These are phyloP conservation scores for Pelargonium cotyledonis DNA, from an alignment of 441 rosid genomes.

Conservation along the genomic window DNA sequence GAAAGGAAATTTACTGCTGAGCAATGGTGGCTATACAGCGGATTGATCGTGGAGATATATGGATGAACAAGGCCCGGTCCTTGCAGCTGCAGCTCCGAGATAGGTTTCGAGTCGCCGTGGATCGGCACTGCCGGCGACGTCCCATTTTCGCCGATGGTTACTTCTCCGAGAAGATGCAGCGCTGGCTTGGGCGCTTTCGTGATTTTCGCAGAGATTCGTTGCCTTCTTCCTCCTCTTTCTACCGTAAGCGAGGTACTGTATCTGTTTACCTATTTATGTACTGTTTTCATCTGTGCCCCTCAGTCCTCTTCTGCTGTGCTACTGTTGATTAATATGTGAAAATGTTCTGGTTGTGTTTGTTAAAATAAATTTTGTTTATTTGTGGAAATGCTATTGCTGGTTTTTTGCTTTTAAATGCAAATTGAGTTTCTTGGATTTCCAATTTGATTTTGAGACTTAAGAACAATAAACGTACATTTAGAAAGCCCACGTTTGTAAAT, in stretches of 20 bases:
- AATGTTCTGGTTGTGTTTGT: too few relatives aligned
- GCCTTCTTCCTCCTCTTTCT: constrained; percentile 61
- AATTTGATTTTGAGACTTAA: too few relatives aligned
- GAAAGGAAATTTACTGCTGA: not conserved
- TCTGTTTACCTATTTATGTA: not conserved
- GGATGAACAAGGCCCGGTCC: constrained; percentile 57
- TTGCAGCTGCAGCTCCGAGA: constrained; percentile 65
- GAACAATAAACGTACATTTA: too few relatives aligned
- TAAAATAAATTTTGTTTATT: too few relatives aligned
- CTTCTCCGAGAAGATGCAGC: constrained; percentile 56
- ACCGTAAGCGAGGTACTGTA: constrained; percentile 58
- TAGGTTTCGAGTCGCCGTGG: constrained; percentile 78
- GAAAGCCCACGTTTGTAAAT: too few relatives aligned
- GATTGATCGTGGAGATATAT: constrained; percentile 62
- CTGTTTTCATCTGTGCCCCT: too few relatives aligned
- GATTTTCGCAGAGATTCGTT: constrained; percentile 69
- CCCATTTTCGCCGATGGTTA: constrained; percentile 40
- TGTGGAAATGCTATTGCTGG: too few relatives aligned
- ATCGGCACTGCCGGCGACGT: constrained; percentile 47
- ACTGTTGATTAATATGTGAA: too few relatives aligned
- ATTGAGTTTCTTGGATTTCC: too few relatives aligned
- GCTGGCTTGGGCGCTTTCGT: constrained; percentile 49
- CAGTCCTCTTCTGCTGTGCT: too few relatives aligned
- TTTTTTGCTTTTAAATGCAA: too few relatives aligned
- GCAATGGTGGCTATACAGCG: constrained; percentile 42